Conservation (phyloP, 1,284 basidiomycete genomes). For the Ustilago trichophora region DNA sequence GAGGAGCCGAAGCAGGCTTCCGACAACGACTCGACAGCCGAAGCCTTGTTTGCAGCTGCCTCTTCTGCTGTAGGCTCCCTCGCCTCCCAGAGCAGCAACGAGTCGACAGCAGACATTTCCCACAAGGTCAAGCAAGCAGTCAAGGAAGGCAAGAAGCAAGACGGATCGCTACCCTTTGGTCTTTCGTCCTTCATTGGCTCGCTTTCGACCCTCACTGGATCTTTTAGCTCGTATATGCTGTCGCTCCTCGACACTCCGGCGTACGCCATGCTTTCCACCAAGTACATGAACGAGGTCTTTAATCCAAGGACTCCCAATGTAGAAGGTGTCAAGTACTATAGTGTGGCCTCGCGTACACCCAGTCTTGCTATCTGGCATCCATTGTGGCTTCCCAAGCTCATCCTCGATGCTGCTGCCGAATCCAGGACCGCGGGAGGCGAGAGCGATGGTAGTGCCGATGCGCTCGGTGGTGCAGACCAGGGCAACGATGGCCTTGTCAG, state of each 20-base stretch:
- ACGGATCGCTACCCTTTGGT: constrained; percentile 37
- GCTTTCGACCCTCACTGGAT: constrained; percentile 73
- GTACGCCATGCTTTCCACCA: constrained; percentile 90
- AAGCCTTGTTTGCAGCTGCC: constrained; percentile 21
- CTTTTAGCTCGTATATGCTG: constrained; percentile 87
- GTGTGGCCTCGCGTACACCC: constrained; percentile 80
- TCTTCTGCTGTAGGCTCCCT: constrained; percentile 15
- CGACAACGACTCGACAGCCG: constrained; percentile 10
- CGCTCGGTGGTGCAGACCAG: constrained; percentile 71
- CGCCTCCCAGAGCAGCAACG: background rate
- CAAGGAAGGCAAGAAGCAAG: constrained; percentile 24
- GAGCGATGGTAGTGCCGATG: constrained; percentile 63
- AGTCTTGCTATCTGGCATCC: constrained; percentile 88
- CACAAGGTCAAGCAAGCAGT: constrained; percentile 34
- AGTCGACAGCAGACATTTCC: constrained; percentile 3
- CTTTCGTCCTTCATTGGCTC: constrained; percentile 45
- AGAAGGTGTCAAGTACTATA: constrained; percentile 85
- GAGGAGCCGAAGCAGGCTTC: constrained; percentile 8
- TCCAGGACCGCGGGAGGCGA: constrained; percentile 55
- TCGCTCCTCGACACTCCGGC: constrained; percentile 94
- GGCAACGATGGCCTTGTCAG: constrained; percentile 96
- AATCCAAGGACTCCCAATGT: constrained; percentile 90
- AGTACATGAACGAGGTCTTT: constrained; percentile 84
- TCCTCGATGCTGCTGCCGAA: constrained; percentile 77
- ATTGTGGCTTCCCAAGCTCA: constrained; percentile 93